Evolutionary conservation across 768 basidiomycete genomes (phyloP), one percentile per base, ranked within the genome.

Genomic region (Boletus sensibilis): DNA sequence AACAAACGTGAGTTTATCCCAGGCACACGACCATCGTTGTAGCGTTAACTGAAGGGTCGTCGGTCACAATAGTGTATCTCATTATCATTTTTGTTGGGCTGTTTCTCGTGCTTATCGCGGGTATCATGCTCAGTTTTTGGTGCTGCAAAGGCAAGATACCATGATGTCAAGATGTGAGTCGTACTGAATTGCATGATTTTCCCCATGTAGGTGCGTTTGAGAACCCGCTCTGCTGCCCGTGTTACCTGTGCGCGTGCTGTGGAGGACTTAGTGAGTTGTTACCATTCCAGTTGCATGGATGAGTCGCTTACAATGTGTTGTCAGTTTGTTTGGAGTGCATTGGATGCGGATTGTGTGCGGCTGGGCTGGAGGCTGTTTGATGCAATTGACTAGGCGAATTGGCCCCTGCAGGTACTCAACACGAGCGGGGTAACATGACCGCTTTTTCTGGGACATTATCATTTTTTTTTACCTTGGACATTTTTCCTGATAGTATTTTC

Each of bases 181-280:
- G 11, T 25, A 10, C 43, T 52, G 40, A 59, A 25, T 18, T 25
- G 37, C n/a, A 23, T 44, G 33, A 25, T 48, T 41, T 31, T 33
- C 40, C 23, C 13, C 55, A 50, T 45, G 21, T 46, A 83, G 82
- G 80, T 16, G 66, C 80, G 0, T 87, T 86, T 62, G 63, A 82
- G 57, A 88, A 88, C 55, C 86, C 86, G 3, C 72, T 79, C 0
- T 87, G 85, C 61, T 86, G 84, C 61, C 86, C 86, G 1, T 87
- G 86, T 63, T 88, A 88, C 66, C 74, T 87, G 9, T 88, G 86
- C 59, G 86, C 86, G 5, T 87, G 84, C 67, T 87, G 85, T 54
- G 86, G 86, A 53, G 86, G 86, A 38, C 75, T 87, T 18, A 82
- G 85, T 85, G 63, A 59, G 75, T 59, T n/a, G 33, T 46, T 38